Evolutionary conservation across 805 yeast genomes (phyloP).

Genomic region (Starmerella tilneyi): DNA sequence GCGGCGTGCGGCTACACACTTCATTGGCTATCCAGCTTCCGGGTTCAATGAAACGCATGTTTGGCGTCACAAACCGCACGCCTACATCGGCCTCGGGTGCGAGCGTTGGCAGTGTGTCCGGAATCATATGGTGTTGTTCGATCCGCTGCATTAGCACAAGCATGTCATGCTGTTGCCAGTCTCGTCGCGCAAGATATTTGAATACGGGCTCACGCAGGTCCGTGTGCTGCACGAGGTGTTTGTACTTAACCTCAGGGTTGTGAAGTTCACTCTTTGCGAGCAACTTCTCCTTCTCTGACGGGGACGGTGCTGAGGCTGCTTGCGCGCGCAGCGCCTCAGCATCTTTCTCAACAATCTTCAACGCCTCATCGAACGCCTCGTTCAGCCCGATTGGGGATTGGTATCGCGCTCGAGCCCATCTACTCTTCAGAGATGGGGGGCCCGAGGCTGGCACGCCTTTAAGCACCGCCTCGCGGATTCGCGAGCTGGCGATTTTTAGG

Average conservation of each 20-base stretch:
- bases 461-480: conserved; percentile 26
- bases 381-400: conserved; percentile 59
- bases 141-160: conserved; percentile 86
- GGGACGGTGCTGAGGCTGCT: conserved; percentile 29
- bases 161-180: conserved; percentile 62
- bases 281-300: conserved; percentile 27
- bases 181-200: conserved; percentile 52
- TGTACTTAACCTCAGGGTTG: conserved; percentile 80
- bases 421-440: conserved; percentile 24
- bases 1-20: conserved; percentile 68
- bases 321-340: conserved; percentile 39
- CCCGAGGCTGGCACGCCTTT: conserved; percentile 26
- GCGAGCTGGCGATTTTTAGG: conserved; percentile 22
- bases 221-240: conserved; percentile 40
- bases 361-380: conserved; percentile 62
- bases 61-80: conserved; percentile 40
- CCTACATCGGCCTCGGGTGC: conserved; percentile 69
- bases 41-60: conserved; percentile 58
- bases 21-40: conserved; percentile 65
- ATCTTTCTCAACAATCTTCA: conserved; percentile 43
- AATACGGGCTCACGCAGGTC: conserved; percentile 74
- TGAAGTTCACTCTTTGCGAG: conserved; percentile 53
- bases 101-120: conserved; percentile 87
- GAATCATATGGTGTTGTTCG: conserved; percentile 74
- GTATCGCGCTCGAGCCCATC: conserved; percentile 36